A percentile compares a stretch with the other conserved stretches of the same genome.
phyloP scores from a whole-genome alignment of 23 red algal species.

The Gracilaria gracilis region DNA sequence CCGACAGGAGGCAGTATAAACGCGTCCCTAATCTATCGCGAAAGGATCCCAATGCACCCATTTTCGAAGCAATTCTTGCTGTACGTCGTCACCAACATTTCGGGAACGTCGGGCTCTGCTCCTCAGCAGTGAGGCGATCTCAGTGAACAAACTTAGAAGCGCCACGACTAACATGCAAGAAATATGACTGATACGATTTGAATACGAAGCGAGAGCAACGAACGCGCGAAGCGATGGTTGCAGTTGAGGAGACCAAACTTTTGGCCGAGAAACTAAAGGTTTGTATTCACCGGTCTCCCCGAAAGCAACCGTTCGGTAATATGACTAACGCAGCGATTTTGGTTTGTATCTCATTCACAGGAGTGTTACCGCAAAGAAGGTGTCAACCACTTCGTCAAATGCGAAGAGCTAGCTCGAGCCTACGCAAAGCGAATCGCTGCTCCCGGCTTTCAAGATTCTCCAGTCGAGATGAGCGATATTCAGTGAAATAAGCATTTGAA shows the following conservation, averaged over 20 bases:
- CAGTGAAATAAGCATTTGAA: constrained; percentile 11
- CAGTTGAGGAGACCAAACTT: constrained; percentile 59
- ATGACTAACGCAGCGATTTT: not conserved
- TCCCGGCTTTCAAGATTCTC: constrained; percentile 54
- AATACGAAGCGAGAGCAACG: constrained; percentile 38
- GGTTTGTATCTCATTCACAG: not conserved
- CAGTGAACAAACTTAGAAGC: not conserved
- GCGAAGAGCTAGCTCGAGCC: constrained; percentile 53
- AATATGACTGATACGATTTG: not conserved
- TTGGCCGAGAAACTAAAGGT: constrained; percentile 49
- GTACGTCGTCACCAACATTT: constrained; percentile 20
- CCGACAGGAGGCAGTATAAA: constrained; percentile 25
- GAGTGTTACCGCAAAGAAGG: constrained; percentile 53
- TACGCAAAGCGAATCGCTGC: constrained; percentile 44
- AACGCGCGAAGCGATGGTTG: constrained; percentile 48
- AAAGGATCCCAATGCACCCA: constrained; percentile 18
- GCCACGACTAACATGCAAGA: not conserved
- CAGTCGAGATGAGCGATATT: constrained; percentile 65
- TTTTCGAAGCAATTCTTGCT: constrained; percentile 20
- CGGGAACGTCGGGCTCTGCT: not conserved
- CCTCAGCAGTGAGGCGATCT: not conserved
- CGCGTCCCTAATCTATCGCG: constrained; percentile 17
- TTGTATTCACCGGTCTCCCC: not conserved
- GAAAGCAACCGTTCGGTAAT: not conserved
- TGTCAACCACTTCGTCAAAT: constrained; percentile 66